These are phyloP conservation scores for Millerozyma acaciae DNA, from an alignment of 805 yeast species.

Conservation along the genomic window DNA sequence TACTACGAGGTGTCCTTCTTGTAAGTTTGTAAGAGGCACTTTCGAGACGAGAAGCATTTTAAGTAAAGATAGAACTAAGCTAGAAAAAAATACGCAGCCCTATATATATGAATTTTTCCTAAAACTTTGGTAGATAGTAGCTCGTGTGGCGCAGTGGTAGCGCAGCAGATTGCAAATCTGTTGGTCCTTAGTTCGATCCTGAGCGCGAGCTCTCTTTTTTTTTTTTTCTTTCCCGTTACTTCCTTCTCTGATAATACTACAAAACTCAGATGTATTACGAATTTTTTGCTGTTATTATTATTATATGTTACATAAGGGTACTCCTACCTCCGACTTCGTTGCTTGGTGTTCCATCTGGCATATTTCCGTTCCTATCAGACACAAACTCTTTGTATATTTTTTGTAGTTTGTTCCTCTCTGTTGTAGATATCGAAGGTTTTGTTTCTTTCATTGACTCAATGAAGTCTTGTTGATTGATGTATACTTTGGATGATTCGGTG, in stretches of 20 bases:
- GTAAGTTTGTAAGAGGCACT: no score
- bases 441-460: conserved; percentile 65
- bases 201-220: no score
- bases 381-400: conserved; percentile 69
- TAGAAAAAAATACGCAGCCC: no score
- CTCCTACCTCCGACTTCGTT: conserved; percentile 81
- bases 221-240: no score
- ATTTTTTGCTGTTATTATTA: no score
- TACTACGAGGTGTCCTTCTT: no score
- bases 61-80: no score
- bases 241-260: no score
- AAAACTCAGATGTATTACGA: no score
- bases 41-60: no score
- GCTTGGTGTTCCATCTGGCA: conserved; percentile 83
- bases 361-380: conserved; percentile 74
- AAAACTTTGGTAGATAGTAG: no score
- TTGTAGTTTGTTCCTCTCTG: conserved; percentile 61
- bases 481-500: conserved; percentile 21
- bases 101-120: no score
- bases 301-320: conserved; percentile 68
- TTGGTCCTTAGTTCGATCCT: conserved; percentile 97
- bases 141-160: conserved; percentile 94
- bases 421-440: conserved; percentile 80
- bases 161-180: conserved; percentile 99
- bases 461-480: conserved; percentile 54